Evolutionary conservation across 495 filamentous ascomycete species (phyloP), one percentile per base, ranked within the genome.

Genomic region (Aspergillus homomorphus): DNA sequence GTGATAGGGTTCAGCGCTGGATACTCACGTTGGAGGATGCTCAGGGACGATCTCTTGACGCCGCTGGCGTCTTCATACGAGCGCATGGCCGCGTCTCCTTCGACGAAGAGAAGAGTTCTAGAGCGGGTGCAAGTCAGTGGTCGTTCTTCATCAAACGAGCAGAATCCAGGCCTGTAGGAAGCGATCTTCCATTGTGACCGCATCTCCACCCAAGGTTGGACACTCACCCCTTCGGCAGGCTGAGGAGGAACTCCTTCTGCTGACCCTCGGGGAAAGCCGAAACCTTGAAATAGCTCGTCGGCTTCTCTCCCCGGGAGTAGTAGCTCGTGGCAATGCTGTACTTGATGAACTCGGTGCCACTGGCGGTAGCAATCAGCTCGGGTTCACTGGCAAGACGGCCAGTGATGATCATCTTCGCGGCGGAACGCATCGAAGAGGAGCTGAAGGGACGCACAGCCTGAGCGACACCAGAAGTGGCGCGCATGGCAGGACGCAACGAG

Each of bases 151-250:
- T 28, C n/a, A n/a, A 28, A 9, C 26, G 3, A 28, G 26, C 26
- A 4, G 26, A 9, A 28, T 28, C 3, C 3, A 28, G 26, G n/a
- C n/a, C n/a, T n/a, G n/a, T n/a, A n/a, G n/a, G n/a, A n/a, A n/a
- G n/a, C n/a, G n/a, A n/a, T 4, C 26, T 4, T 30, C 26, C 26
- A 4, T 10, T 30, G 26, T 4, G 10, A 30, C 26, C 26, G 26
- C 26, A 30, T 4, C 10, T 30, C 10, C 26, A 4, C 26, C 10
- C 4, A 10, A 22, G 7, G 45, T 4, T 26, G 20, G 50, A 61
- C 22, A 83, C 89, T 71, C 77, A 95, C 90, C 92, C 92, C 78
- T 94, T 96, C 28, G 78, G 82, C 72, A 95, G 72, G 56, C 73
- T 70, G 54, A 85, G 66, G 41, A 92, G 60, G 67, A 77, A 84